Conservation (phyloP, 495 filamentous ascomycete genomes). For the Aspergillus bertholletiae region DNA sequence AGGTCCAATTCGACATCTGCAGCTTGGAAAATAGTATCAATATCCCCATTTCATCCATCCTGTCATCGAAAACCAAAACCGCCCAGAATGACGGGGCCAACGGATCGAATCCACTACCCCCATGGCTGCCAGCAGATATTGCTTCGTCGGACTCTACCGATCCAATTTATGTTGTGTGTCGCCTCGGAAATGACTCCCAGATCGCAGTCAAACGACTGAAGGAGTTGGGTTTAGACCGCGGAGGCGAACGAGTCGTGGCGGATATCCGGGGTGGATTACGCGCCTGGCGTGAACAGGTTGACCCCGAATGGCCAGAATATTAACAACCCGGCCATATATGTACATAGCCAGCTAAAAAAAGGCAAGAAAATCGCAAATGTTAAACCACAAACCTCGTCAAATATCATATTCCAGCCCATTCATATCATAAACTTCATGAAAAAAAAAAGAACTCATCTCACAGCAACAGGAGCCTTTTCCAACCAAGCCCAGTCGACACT, state of each 20-base stretch:
- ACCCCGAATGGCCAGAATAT: constrained; percentile 66
- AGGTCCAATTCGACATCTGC: constrained; percentile 77
- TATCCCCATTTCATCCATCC: constrained; percentile 63
- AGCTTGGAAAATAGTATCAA: constrained; percentile 69
- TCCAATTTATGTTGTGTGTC: constrained; percentile 75
- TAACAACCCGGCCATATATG: constrained; percentile 11
- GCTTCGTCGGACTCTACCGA: constrained; percentile 18
- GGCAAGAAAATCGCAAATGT: neutral
- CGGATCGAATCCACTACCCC: constrained; percentile 17
- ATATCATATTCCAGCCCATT: neutral
- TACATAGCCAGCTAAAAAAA: neutral
- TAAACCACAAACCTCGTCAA: neutral
- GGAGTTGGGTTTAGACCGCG: constrained; percentile 56
- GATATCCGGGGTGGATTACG: constrained; percentile 80
- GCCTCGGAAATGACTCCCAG: constrained; percentile 88
- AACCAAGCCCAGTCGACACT: constrained; percentile 68
- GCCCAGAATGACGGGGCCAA: too few species aligned
- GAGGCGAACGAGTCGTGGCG: constrained; percentile 57
- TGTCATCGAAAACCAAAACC: constrained; percentile 26
- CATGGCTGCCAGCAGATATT: constrained; percentile 43
- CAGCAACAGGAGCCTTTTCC: constrained; percentile 21
- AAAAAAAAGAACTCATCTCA: constrained; percentile 1
- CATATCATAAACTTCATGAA: neutral
- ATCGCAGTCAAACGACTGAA: constrained; percentile 67
- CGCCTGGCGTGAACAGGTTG: constrained; percentile 80